Conservation (phyloP, 352 stramenopile genomes). For the Pythium plurisporium region DNA sequence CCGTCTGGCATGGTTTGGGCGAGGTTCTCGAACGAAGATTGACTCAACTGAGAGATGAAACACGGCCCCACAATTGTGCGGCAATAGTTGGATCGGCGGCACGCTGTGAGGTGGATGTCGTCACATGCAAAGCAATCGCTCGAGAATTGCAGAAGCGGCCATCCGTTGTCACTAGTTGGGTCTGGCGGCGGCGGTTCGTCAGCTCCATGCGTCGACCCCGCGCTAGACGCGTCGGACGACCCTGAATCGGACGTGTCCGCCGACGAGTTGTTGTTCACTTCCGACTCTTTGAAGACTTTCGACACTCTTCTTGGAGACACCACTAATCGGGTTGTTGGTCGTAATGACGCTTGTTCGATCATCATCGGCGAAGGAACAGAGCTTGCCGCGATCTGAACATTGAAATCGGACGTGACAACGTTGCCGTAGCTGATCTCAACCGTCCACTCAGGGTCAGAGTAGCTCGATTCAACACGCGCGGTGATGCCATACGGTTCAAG, state of each 20-base stretch:
- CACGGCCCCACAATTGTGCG: not conserved
- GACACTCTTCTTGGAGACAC: not conserved
- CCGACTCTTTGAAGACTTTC: not conserved
- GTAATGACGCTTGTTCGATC: slow-evolving; percentile 4
- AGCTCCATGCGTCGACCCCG: not conserved
- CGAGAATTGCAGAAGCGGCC: not conserved
- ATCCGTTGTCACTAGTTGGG: not conserved
- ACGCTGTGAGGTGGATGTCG: slow-evolving; percentile 8
- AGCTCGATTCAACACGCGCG: not conserved
- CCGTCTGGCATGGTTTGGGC: not conserved
- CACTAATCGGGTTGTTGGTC: not conserved
- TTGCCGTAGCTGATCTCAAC: slow-evolving; percentile 2
- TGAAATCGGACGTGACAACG: slow-evolving; percentile 16
- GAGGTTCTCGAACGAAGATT: slow-evolving; percentile 1
- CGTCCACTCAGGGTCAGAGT: slow-evolving; percentile 5
- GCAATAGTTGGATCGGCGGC: slow-evolving; percentile 11
- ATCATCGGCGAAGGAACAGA: not conserved
- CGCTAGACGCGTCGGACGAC: no score
- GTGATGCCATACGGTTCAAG: slow-evolving; percentile 1
- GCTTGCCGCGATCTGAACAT: slow-evolving; percentile 3
- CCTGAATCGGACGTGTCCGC: no score
- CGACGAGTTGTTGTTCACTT: not conserved
- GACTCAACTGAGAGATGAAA: not conserved
- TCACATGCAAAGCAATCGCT: slow-evolving; percentile 7
- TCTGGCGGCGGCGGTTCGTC: not conserved